Evolutionary conservation across 2,329 filamentous ascomycete genomes (phyloP), one percentile per base, ranked within the genome.

Genomic region (Aureobasidium melanogenum): DNA sequence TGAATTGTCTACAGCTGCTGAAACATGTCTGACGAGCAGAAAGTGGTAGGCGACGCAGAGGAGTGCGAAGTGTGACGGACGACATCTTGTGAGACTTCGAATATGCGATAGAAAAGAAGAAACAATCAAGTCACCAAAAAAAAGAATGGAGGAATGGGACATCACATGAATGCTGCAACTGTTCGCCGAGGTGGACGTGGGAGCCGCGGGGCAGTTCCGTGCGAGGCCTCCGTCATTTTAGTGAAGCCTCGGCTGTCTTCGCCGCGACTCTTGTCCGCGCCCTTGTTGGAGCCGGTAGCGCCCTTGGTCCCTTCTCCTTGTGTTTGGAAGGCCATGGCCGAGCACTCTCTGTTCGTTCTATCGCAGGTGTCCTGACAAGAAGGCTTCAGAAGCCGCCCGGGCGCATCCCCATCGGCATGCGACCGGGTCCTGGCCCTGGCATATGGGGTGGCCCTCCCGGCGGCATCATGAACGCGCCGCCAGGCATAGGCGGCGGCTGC

Each of bases 1-100:
- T 80, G 71, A 87, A 83, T 28, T 52, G 52, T 24, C 61, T 52
- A 15, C 26, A 39, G 56, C 44, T 46, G 30, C 26, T 32, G 22
- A 38, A 57, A 34, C 52, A 39, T 50, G 60, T 43, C n/a, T 62
- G 60, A 5, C 52, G 60, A 24, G 41, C 19, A 26, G 43, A 44
- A n/a, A 62, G 32, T 15, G 48, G 47, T 28, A 52, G 36, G 28
- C 60, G 60, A 43, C 30, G 26, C 14, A 54, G 43, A 26, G 50
- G 34, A 41, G 51, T 36, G 19, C 51, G 60, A 50, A 57, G 60
- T 22, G 51, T 56, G 10, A 43, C 8, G 15, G 60, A 50, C 4
- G 50, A 47, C 60, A 57, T 62, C 43, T 30, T 34, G 22, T 28
- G 28, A 14, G 14, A 2, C 1, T 44, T 34, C n/a, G 10, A 6